A percentile compares a stretch with the other conserved stretches of the same genome.
phyloP scores from a whole-genome alignment of 257 asterid genomes.

The Parsonsia alboflavescens region DNA sequence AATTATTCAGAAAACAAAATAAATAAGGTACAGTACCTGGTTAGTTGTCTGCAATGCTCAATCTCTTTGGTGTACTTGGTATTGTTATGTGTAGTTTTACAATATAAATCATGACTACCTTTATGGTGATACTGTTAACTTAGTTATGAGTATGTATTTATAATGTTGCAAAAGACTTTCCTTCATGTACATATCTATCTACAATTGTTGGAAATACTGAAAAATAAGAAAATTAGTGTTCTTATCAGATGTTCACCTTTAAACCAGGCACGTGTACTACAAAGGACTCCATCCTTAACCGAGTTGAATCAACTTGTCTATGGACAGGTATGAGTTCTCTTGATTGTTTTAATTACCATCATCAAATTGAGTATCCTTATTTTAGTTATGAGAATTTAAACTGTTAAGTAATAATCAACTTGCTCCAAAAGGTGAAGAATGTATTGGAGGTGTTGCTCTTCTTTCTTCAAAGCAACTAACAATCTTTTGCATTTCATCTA shows the following conservation, averaged over 20 bases:
- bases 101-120: neutral
- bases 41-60: neutral
- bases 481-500: constrained; percentile 14
- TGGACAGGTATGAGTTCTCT: constrained; percentile 62
- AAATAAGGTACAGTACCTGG: neutral
- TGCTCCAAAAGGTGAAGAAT: neutral
- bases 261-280: constrained; percentile 68
- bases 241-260: constrained; percentile 5
- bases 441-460: constrained; percentile 2
- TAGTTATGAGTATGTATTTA: neutral
- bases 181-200: neutral
- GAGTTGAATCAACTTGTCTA: constrained; percentile 79
- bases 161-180: neutral
- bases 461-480: constrained; percentile 1
- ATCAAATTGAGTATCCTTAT: constrained; percentile 19
- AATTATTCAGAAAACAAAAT: neutral
- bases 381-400: constrained; percentile 5
- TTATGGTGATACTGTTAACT: neutral
- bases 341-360: constrained; percentile 13
- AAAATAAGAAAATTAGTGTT: neutral
- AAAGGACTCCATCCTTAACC: constrained; percentile 82
- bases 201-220: neutral
- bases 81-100: neutral
- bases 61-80: neutral
- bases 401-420: neutral